Evolutionary conservation across 768 basidiomycete species (phyloP).

Genomic region (Sarcodon sp.): DNA sequence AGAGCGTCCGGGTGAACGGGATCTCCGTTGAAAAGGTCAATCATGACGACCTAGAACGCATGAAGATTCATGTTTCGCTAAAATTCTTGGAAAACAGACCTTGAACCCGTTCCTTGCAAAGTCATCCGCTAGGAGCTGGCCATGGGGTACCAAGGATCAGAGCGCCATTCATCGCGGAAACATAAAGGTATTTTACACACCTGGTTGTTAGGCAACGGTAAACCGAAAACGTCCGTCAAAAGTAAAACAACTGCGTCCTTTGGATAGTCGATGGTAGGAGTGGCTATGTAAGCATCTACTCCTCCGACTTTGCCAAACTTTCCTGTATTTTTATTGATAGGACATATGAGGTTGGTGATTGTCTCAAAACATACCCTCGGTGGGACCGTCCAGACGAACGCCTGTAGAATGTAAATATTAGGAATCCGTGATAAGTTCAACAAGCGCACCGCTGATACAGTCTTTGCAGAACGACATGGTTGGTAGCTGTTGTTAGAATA

Average conservation of each 20-base stretch:
- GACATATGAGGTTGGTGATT: background rate
- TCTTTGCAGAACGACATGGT: constrained; percentile 41
- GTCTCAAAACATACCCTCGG: constrained; percentile 16
- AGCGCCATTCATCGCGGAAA: background rate
- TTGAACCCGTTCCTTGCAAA: constrained; percentile 29
- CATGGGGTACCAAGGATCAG: background rate
- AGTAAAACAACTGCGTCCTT: constrained; percentile 28
- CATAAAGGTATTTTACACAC: constrained; percentile 6
- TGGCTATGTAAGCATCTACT: constrained; percentile 26
- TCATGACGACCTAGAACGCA: constrained; percentile 6
- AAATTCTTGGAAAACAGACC: constrained; percentile 3
- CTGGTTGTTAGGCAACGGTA: constrained; percentile 18
- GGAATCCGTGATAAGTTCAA: background rate
- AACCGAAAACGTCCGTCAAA: constrained; percentile 25
- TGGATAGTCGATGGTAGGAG: constrained; percentile 23
- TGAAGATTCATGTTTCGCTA: too few relatives aligned
- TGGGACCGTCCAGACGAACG: constrained; percentile 21
- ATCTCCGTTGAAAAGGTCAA: constrained; percentile 26
- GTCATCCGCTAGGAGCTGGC: constrained; percentile 29
- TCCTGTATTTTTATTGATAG: constrained; percentile 12
- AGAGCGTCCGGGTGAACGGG: constrained; percentile 13
- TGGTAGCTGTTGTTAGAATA: constrained; percentile 8
- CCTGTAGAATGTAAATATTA: constrained; percentile 9
- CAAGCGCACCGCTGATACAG: constrained; percentile 38
- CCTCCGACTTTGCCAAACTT: constrained; percentile 20